phyloP scores from a whole-genome alignment of 1,284 basidiomycete species.

The Schizophyllum amplum region DNA sequence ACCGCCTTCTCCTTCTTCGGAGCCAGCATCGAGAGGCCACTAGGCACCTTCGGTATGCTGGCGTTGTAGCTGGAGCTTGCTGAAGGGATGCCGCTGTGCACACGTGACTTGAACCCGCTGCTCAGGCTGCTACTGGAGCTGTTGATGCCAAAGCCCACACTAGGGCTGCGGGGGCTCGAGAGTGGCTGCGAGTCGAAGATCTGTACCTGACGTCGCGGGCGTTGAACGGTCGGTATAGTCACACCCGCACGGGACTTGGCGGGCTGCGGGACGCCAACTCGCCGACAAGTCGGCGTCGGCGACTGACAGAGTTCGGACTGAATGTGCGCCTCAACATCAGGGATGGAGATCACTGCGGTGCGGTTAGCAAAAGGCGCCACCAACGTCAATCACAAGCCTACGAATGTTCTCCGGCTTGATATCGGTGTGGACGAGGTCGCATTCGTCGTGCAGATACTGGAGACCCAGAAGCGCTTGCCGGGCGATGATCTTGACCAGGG shows the following conservation, averaged over 20 bases:
- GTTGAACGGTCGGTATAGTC: conserved; percentile 44
- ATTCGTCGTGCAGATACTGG: conserved; percentile 86
- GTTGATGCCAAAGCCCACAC: conserved; percentile 17
- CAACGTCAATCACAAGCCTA: conserved; percentile 33
- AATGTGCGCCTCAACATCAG: conserved; percentile 66
- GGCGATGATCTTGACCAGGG: conserved; percentile 76
- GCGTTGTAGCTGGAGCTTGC: conserved; percentile 20
- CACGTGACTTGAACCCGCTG: conserved; percentile 28
- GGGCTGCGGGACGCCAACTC: conserved; percentile 58
- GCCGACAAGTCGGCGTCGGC: conserved; percentile 59
- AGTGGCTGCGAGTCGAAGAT: conserved; percentile 74
- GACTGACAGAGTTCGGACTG: conserved; percentile 55
- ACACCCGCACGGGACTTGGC: conserved; percentile 49
- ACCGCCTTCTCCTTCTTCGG: conserved; percentile 15
- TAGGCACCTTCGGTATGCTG: conserved; percentile 32
- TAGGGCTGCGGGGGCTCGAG: conserved; percentile 39
- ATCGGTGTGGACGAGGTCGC: conserved; percentile 82
- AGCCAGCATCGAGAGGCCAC: conserved; percentile 27
- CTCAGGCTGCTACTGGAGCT: conserved; percentile 25
- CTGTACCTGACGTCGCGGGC: conserved; percentile 56
- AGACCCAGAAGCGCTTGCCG: conserved; percentile 84
- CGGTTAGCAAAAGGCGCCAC: conserved; percentile 18
- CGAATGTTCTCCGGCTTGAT: conserved; percentile 93
- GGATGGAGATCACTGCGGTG: conserved; percentile 66
- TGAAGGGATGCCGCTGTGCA: neutral